phyloP scores from a whole-genome alignment of 306 rosid genomes.

The Prosopis cineraria region DNA sequence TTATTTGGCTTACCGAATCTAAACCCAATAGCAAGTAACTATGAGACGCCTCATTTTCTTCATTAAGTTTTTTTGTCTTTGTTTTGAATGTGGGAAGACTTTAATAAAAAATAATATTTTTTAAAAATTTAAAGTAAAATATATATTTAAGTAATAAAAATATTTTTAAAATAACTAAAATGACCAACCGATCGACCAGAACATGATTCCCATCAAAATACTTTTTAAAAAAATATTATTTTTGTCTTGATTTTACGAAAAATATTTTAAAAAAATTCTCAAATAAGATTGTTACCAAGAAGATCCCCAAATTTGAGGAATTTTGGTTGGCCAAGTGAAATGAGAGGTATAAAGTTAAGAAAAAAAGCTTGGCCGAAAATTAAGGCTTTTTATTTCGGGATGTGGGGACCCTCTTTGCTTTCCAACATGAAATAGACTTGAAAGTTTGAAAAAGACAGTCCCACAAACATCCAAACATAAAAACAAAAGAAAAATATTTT shows the following conservation, averaged over 20 bases:
- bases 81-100: too few relatives aligned
- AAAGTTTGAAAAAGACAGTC: slow-evolving; percentile 8
- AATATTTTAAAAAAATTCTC: not conserved
- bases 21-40: too few relatives aligned
- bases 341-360: not conserved
- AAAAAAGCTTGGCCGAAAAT: not conserved
- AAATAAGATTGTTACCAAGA: not conserved
- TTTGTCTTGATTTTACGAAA: not conserved
- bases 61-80: too few relatives aligned
- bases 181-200: not conserved
- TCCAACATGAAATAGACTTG: slow-evolving; percentile 24
- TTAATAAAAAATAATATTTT: too few relatives aligned
- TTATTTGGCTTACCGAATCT: too few relatives aligned
- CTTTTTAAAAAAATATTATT: not conserved
- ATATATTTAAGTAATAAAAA: too few relatives aligned
- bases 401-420: not conserved
- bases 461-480: slow-evolving; percentile 29
- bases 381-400: not conserved
- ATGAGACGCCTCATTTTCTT: too few relatives aligned
- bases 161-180: too few relatives aligned
- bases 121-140: too few relatives aligned
- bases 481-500: not conserved
- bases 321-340: not conserved
- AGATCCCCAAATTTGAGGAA: not conserved
- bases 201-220: not conserved